Conservation (phyloP, 371 early-diverging fungal genomes). For the Mortierella polycephala region DNA sequence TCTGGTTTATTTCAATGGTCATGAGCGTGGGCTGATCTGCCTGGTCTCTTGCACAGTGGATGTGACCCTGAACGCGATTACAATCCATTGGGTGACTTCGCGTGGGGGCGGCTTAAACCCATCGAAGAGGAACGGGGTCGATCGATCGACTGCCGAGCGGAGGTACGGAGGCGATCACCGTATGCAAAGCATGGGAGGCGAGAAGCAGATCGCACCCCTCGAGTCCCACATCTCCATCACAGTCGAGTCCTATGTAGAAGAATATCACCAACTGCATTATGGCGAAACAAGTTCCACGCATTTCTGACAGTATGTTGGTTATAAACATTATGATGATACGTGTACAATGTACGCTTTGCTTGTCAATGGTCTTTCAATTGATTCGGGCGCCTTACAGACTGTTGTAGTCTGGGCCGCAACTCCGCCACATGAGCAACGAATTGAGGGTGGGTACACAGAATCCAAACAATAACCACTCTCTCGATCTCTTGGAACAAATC, state of each 20-base stretch:
- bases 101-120: constrained; percentile 21
- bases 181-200: constrained; percentile 7
- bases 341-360: neutral
- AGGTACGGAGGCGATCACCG: constrained; percentile 3
- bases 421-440: too few relatives aligned
- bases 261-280: constrained; percentile 44
- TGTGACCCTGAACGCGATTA: constrained; percentile 51
- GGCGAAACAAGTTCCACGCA: neutral
- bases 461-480: too few relatives aligned
- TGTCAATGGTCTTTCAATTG: too few relatives aligned
- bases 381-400: too few relatives aligned
- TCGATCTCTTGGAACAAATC: too few relatives aligned
- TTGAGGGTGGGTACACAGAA: too few relatives aligned
- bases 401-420: too few relatives aligned
- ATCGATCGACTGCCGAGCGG: constrained; percentile 6
- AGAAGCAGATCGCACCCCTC: constrained; percentile 34
- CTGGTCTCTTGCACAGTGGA: constrained; percentile 45
- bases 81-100: constrained; percentile 54
- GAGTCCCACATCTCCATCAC: constrained; percentile 46
- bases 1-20: constrained; percentile 54
- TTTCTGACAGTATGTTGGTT: neutral
- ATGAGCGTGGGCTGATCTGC: constrained; percentile 56
- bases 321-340: neutral
- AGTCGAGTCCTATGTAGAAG: constrained; percentile 45
- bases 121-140: neutral